phyloP scores from a whole-genome alignment of 106 monocot species.

The Allium cepa region DNA sequence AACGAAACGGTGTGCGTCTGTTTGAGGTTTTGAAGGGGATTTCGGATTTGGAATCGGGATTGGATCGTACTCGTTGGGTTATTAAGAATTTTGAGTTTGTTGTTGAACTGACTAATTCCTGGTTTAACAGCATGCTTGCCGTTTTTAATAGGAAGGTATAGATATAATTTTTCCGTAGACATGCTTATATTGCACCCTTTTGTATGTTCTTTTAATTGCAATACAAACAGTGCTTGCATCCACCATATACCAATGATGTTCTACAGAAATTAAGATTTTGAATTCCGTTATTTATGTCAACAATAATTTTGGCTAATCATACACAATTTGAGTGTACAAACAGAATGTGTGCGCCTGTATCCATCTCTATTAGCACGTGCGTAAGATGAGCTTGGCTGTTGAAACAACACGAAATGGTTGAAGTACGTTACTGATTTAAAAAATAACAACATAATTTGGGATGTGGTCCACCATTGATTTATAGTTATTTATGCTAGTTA shows the following conservation, averaged over 20 bases:
- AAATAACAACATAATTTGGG: neutral
- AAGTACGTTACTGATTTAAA: too few species aligned
- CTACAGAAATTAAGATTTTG: too few species aligned
- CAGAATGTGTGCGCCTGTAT: too few species aligned
- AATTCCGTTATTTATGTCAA: too few species aligned
- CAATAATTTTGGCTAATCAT: too few species aligned
- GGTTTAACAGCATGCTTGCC: conserved; percentile 36
- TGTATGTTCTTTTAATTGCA: too few species aligned
- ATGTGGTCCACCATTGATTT: neutral
- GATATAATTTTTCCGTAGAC: neutral
- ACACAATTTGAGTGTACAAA: too few species aligned
- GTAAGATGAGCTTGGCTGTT: neutral
- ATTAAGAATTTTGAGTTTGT: conserved; percentile 26
- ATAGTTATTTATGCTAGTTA: neutral
- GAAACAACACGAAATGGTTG: too few species aligned
- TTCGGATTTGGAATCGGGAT: conserved; percentile 22
- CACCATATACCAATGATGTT: too few species aligned
- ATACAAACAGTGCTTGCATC: too few species aligned
- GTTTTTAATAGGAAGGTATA: conserved; percentile 47
- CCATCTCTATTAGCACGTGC: neutral
- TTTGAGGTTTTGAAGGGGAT: conserved; percentile 20
- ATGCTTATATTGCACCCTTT: too few species aligned
- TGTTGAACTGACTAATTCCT: conserved; percentile 8
- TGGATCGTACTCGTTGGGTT: conserved; percentile 38
- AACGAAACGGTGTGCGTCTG: conserved; percentile 22